Conservation (phyloP, 1,284 basidiomycete species). For the Xerocomus amazonicus region DNA sequence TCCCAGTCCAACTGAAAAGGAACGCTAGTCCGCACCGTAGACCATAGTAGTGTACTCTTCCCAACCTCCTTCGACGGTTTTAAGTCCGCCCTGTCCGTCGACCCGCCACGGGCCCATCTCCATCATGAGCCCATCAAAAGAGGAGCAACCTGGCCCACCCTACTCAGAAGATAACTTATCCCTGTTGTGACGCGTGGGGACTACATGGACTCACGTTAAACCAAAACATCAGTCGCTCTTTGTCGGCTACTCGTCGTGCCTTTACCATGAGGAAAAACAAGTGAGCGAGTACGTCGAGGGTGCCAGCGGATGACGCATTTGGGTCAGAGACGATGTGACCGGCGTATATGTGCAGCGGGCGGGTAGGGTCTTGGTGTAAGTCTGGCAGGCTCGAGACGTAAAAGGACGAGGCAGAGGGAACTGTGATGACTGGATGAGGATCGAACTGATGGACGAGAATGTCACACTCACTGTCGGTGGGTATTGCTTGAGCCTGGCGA, state of each 20-base stretch:
- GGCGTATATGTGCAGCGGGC: conserved; percentile 76
- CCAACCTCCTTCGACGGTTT: conserved; percentile 88
- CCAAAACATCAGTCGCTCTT: conserved; percentile 91
- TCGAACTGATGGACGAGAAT: neutral
- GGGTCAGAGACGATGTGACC: conserved; percentile 83
- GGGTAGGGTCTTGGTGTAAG: conserved; percentile 63
- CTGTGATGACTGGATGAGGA: conserved; percentile 33
- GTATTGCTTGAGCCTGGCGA: conserved; percentile 32
- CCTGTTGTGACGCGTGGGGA: neutral
- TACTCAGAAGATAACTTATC: conserved; percentile 28
- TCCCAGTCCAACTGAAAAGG: conserved; percentile 4
- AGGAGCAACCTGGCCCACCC: conserved; percentile 96
- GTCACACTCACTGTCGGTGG: conserved; percentile 44
- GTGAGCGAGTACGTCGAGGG: conserved; percentile 68
- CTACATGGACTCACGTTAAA: conserved; percentile 69
- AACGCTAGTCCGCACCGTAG: conserved; percentile 58
- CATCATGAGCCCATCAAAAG: conserved; percentile 98
- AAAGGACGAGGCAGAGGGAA: conserved; percentile 79
- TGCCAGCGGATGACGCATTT: conserved; percentile 43
- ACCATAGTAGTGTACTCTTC: conserved; percentile 98
- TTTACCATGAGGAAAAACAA: conserved; percentile 90
- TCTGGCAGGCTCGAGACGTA: conserved; percentile 78
- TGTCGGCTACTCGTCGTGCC: conserved; percentile 83
- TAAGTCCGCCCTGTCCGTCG: conserved; percentile 77
- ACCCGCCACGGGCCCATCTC: conserved; percentile 91